Evolutionary conservation across 2,329 filamentous ascomycete genomes (phyloP), one percentile per base, ranked within the genome.

Genomic region (Exophiala calicioides): DNA sequence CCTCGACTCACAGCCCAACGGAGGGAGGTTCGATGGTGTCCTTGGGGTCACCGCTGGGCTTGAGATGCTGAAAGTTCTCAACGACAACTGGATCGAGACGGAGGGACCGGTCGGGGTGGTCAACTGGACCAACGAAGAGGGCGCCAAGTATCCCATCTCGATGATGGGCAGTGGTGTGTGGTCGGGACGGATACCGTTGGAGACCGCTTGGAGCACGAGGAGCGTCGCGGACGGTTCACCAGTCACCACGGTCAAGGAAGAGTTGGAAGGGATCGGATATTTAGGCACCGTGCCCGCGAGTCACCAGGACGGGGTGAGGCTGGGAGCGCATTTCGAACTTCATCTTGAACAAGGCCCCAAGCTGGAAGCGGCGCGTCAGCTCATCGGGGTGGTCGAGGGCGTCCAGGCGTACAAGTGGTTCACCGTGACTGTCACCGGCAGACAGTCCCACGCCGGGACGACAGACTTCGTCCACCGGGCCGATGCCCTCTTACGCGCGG

Each of bases 281-380:
- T 67, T 88, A 0, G 87, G 86, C 7, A 57, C 64, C 0, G 66
- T 73, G 0, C 74, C 77, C 5, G 78, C 79, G 13, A 50, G 65
- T 42, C 68, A 67, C 45, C 65, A 71, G 1, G 70, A 75, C 47
- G 70, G 74, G 19, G 78, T 76, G 10, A 83, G 83, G 0, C 81
- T 91, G 67, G 84, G 79, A n/a, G 86, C 85, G 0, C 86, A 91
- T 64, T 90, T 91, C 59, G 87, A 91, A 65, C 74, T 93, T 7
- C 88, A 93, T 61, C 91, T 91, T 42, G 88, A 94, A 63, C 89
- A 94, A 63, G 87, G 87, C 0, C 86, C 87, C 0, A 79, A 88
- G 24, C 75, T 94, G 1, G 82, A 90, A 59, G 75, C 75, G 12
- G 73, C 77, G 20, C 68, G 74, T 19, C 76, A 82, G 55, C 81